Base-by-base conservation (phyloP, 164 flowering plant genomes). In the Pachysandra terminalis region DNA sequence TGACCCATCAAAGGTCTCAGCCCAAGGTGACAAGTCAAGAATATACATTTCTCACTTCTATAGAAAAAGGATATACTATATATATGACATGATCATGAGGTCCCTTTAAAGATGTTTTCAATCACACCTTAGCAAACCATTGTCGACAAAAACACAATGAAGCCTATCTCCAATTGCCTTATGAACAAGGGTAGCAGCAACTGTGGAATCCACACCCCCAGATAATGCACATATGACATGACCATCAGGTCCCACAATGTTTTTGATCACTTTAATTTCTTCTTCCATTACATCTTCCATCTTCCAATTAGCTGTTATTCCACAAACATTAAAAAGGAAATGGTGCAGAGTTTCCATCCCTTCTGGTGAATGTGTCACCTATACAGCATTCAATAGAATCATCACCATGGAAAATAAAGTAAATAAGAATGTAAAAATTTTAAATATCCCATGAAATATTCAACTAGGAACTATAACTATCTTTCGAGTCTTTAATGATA, bases 171-270 rank as follows among this genome's bases (percentile, higher is more conserved):
- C 98, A 65, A 95, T 92, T 35, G 98, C 99, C 78, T 81, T 88
- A 61, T 95, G 97, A 74, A 95, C 96, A 68, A 95, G 86, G 19
- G 98, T 90, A 19, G 98, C 99, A n/a, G 98, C 97, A 73, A 95
- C 99, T 0, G 99, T 82, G 35, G 99, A 95, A 84, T 95, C 97
- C 25, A 93, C 97, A 61, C 97, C 98, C 7, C 98, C 98, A 63
- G 98, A 93, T 64, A 93, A 70, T 0, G 97, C 98, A 81, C 97
- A 93, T 6, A 93, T 93, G 68, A 93, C 97, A 82, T 88, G 94
- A 60, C 89, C 98, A 35, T 89, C 85, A 66, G 82, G 68, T 17
- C 84, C 89, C 32, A 91, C 94, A 28, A 73, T 76, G 10, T 27
- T 74, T 19, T 80, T 88, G 59, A 95, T 88, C 73, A 81, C 81